Base-by-base conservation (phyloP, 768 basidiomycete species). In the Mycena olivaceomarginata region DNA sequence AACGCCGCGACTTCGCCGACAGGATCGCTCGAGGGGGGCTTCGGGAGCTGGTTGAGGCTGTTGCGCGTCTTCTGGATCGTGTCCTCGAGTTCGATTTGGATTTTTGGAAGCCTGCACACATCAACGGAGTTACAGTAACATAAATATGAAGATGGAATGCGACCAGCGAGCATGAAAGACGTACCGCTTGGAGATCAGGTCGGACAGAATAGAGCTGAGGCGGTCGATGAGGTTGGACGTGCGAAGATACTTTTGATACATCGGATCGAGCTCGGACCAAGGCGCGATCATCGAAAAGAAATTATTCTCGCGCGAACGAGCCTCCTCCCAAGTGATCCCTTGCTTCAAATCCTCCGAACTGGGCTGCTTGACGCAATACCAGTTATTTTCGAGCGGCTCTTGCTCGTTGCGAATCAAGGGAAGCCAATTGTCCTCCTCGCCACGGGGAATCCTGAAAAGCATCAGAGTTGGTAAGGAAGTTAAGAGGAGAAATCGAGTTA, bases 101-200 rank as follows among this genome's bases (percentile, higher is more conserved):
- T 48, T 12, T 89, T 84, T 0, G 94, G 94, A 0, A 95, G n/a
- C n/a, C n/a, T n/a, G n/a, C n/a, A n/a, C n/a, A n/a, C n/a, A n/a
- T n/a, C n/a, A n/a, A n/a, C n/a, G n/a, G n/a, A 86, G 60, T 94
- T 95, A 40, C 11, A 12, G 7, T 12, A 12, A 43, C 43, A n/a
- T n/a, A n/a, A n/a, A 43, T 43, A 43, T 7, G 43, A 7, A 43
- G 43, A 43, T 7, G 43, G 12, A 43, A 7, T 43, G n/a, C n/a
- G n/a, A n/a, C 12, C 6, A 12, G 6, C 6, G 43, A 43, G 43
- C 43, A 43, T 48, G 46, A 53, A 2, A n/a, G 20, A 53, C 51
- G 10, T 15, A 53, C 51, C 51, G 51, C 51, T 53, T 53, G 18
- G 51, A 53, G 51, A 53, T 53, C 2, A 53, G 20, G 15, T 53